A percentile compares a stretch with the other conserved stretches of the same genome.
These are phyloP conservation scores for Beauveria varroae DNA, from an alignment of 2,329 filamentous ascomycete genomes.

Conservation along the genomic window DNA sequence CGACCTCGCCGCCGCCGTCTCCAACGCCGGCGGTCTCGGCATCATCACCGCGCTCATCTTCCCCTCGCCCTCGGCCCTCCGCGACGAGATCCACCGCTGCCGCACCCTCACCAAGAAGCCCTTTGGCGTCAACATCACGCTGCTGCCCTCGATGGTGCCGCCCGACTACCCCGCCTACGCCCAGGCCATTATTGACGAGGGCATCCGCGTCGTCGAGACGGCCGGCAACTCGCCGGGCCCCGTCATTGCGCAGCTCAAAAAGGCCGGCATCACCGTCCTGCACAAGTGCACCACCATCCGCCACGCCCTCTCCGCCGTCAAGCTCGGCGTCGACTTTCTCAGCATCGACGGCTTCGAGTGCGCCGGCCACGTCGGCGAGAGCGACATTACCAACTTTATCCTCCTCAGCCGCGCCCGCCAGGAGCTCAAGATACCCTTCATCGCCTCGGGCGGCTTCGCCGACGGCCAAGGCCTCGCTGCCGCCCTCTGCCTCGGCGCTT, in stretches of 20 bases:
- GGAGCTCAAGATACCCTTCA: conserved; percentile 78
- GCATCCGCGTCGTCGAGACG: conserved; percentile 84
- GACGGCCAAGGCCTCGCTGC: conserved; percentile 91
- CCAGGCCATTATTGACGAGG: conserved; percentile 87
- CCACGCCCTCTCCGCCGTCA: conserved; percentile 84
- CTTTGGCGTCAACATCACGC: conserved; percentile 92
- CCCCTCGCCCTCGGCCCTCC: conserved; percentile 83
- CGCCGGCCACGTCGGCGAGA: conserved; percentile 81
- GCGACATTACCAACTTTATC: conserved; percentile 84
- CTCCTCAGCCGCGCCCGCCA: conserved; percentile 80
- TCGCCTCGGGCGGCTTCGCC: conserved; percentile 91
- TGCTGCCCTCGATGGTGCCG: conserved; percentile 81
- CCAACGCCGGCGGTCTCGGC: conserved; percentile 75
- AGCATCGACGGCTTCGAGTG: conserved; percentile 98
- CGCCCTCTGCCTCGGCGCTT: conserved; percentile 80
- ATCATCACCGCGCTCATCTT: conserved; percentile 87
- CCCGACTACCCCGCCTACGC: conserved; percentile 92
- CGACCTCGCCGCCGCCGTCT: conserved; percentile 67
- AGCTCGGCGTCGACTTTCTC: conserved; percentile 92
- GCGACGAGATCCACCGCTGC: conserved; percentile 86
- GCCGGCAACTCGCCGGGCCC: conserved; percentile 84
- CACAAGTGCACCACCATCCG: conserved; percentile 98
- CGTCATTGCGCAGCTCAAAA: conserved; percentile 83
- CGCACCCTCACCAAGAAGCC: conserved; percentile 69
- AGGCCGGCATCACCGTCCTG: conserved; percentile 67